Evolutionary conservation across 176 grass and related monocot species (phyloP).

Genomic region (Oryza meyeriana): DNA sequence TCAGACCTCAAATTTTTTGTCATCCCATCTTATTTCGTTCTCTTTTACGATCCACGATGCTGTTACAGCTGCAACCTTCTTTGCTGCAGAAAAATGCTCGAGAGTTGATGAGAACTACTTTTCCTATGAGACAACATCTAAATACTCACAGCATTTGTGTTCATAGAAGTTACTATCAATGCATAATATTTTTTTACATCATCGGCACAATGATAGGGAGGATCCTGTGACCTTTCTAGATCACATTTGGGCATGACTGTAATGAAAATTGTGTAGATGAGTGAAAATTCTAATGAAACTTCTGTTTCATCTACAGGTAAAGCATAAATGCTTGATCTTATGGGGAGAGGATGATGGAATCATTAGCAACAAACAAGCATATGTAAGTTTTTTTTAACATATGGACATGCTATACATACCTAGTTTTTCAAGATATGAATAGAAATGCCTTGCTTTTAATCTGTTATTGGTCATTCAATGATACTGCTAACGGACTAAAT

Average conservation of each 20-base stretch:
- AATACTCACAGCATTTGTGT: not conserved
- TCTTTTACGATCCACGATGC: not conserved
- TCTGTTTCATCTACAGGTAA: constrained; percentile 52
- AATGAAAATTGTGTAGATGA: not conserved
- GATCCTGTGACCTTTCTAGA: not conserved
- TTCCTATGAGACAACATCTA: not conserved
- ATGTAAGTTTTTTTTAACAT: constrained; percentile 55
- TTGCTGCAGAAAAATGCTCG: constrained; percentile 5
- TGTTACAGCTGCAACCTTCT: not conserved
- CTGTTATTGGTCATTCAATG: not conserved
- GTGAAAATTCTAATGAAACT: not conserved
- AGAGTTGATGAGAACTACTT: not conserved
- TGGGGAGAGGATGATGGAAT: constrained; percentile 89
- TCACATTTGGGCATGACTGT: not conserved
- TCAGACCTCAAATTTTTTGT: not conserved
- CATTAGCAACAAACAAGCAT: constrained; percentile 65
- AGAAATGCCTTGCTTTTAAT: not conserved
- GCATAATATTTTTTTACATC: not conserved
- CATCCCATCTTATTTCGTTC: not conserved
- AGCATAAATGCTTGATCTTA: constrained; percentile 73
- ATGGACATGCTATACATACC: not conserved
- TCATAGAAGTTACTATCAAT: not conserved
- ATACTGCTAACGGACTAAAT: not conserved
- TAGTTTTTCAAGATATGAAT: not conserved
- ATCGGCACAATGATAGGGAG: not conserved